These are phyloP conservation scores for Schwanniomyces etchellsii DNA, from an alignment of 1,139 yeast genomes.

Conservation along the genomic window DNA sequence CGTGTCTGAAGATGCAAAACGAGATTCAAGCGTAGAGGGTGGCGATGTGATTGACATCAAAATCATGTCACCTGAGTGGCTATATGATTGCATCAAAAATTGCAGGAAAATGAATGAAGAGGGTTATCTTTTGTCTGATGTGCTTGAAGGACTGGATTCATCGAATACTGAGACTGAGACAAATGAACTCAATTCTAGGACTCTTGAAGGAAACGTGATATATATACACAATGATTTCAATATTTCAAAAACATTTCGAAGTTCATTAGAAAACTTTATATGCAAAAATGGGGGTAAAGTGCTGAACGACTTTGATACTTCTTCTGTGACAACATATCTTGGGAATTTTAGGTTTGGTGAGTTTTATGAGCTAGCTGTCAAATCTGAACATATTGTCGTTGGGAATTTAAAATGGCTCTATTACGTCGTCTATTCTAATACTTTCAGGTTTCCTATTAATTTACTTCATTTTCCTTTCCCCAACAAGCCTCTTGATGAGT, in stretches of 20 bases:
- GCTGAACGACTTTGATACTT: slow-evolving; percentile 11
- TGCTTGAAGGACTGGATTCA: too few relatives aligned
- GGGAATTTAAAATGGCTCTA: slow-evolving; percentile 78
- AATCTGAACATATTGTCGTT: slow-evolving; percentile 28
- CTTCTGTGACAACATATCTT: slow-evolving; percentile 51
- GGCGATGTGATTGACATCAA: slow-evolving; percentile 38
- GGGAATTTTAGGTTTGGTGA: slow-evolving; percentile 61
- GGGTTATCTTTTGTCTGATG: slow-evolving; percentile 43
- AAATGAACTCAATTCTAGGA: slow-evolving; percentile 7
- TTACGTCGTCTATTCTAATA: slow-evolving; percentile 49
- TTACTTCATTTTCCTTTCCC: slow-evolving; percentile 75
- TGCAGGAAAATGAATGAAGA: slow-evolving; percentile 47
- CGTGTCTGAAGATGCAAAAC: slow-evolving; percentile 24
- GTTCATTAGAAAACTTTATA: slow-evolving; percentile 23
- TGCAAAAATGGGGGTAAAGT: slow-evolving; percentile 29
- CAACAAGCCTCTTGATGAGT: slow-evolving; percentile 41
- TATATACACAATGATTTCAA: slow-evolving; percentile 29
- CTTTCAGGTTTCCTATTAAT: slow-evolving; percentile 56
- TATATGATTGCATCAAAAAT: slow-evolving; percentile 59
- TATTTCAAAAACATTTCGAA: slow-evolving; percentile 23
- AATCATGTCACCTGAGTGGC: slow-evolving; percentile 74
- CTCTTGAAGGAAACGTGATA: slow-evolving; percentile 17
- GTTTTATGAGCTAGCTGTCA: slow-evolving; percentile 28
- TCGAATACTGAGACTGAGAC: slow-evolving; percentile 6
- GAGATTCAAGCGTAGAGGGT: slow-evolving; percentile 10